Conservation (phyloP, 2,329 filamentous ascomycete genomes). For the Penicillium sp. region DNA sequence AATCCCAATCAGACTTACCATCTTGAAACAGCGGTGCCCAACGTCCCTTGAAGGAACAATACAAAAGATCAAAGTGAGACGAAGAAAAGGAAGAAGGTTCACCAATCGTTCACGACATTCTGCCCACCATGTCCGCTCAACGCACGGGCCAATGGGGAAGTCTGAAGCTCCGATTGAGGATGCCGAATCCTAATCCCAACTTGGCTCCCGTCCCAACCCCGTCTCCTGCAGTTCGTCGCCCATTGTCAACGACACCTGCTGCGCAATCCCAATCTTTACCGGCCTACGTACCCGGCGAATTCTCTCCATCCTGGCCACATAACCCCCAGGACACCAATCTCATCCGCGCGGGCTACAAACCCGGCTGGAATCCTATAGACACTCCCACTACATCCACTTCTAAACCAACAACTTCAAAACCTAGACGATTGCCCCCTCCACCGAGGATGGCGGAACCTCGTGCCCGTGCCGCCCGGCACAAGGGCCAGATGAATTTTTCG, state of each 20-base stretch:
- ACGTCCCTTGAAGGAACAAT: not conserved
- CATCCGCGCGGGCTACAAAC: conserved; percentile 25
- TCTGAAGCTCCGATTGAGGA: not conserved
- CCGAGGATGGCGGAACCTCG: conserved; percentile 69
- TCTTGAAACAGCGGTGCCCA: conserved; percentile 20
- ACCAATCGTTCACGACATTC: conserved; percentile 15
- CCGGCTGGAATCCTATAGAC: conserved; percentile 5
- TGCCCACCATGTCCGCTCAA: conserved; percentile 23
- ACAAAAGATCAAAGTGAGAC: not conserved
- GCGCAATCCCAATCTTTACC: not conserved
- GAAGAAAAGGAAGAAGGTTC: conserved; percentile 2
- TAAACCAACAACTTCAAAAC: not conserved
- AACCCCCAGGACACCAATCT: conserved; percentile 23
- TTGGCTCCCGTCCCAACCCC: not conserved
- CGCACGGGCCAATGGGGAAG: conserved; percentile 16
- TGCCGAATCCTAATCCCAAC: not conserved
- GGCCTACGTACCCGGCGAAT: not conserved
- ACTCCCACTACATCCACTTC: not conserved
- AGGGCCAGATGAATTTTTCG: conserved; percentile 77
- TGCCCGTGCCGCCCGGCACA: conserved; percentile 75
- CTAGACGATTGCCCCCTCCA: conserved; percentile 1
- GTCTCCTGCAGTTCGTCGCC: not conserved
- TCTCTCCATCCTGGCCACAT: conserved; percentile 13
- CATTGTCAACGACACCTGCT: not conserved
- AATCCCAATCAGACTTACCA: conserved; percentile 26